Percentiles rank a stretch among this genome's conserved stretches.
Conservation (phyloP, 306 rosid species). For the Cyclanthera cordifolia region DNA sequence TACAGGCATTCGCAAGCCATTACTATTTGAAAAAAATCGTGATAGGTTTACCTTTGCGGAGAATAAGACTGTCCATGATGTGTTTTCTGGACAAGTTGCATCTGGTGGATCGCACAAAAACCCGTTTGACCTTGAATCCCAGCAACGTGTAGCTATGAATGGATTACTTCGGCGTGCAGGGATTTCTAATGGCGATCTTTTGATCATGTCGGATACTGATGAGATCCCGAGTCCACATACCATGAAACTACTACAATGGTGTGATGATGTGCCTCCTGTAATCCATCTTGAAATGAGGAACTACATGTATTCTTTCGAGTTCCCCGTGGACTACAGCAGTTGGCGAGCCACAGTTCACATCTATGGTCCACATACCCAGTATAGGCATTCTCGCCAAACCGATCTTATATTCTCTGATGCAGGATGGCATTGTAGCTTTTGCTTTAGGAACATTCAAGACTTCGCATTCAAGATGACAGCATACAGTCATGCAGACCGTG, state of each 20-base stretch:
- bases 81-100: conserved; percentile 38
- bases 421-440: conserved; percentile 97
- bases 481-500: conserved; percentile 89
- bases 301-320: conserved; percentile 87
- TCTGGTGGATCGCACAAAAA: conserved; percentile 28
- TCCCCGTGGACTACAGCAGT: conserved; percentile 78
- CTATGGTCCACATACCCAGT: conserved; percentile 35
- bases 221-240: conserved; percentile 87
- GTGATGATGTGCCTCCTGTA: conserved; percentile 66
- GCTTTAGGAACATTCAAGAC: conserved; percentile 55
- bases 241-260: conserved; percentile 72
- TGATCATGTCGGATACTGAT: conserved; percentile 71
- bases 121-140: conserved; percentile 56
- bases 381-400: conserved; percentile 55
- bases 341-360: conserved; percentile 75
- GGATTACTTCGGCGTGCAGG: conserved; percentile 40
- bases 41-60: conserved; percentile 51
- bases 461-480: conserved; percentile 87
- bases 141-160: conserved; percentile 64
- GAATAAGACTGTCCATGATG: conserved; percentile 32
- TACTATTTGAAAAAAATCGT: conserved; percentile 33
- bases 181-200: conserved; percentile 49
- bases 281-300: conserved; percentile 80
- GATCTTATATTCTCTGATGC: conserved; percentile 54
- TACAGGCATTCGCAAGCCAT: conserved; percentile 74